A percentile compares a stretch with the other conserved stretches of the same genome.
phyloP scores from a whole-genome alignment of 2,329 filamentous ascomycete species.

The Exophiala viscosa region DNA sequence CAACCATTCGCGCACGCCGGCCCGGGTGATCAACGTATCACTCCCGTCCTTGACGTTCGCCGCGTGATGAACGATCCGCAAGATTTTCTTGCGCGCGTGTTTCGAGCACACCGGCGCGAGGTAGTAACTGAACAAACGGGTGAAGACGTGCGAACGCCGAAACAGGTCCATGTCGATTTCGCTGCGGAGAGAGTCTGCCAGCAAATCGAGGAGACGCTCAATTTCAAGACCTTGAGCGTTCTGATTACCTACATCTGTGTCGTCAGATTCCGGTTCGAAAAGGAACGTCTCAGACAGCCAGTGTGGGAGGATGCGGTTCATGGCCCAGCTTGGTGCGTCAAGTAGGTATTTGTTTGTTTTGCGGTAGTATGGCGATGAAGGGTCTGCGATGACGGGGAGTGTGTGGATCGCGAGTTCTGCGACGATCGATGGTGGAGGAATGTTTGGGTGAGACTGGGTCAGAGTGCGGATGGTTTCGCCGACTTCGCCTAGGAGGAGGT shows the following conservation, averaged over 20 bases:
- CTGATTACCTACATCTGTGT: conserved; percentile 56
- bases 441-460: conserved; percentile 50
- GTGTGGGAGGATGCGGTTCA: conserved; percentile 53
- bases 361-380: conserved; percentile 76
- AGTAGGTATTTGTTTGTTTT: conserved; percentile 85
- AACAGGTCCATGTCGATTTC: conserved; percentile 46
- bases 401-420: conserved; percentile 68
- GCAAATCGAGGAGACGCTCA: conserved; percentile 45
- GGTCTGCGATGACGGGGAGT: conserved; percentile 67
- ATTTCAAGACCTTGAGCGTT: conserved; percentile 37
- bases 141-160: conserved; percentile 63
- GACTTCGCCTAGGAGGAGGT: conserved; percentile 74
- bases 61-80: conserved; percentile 61
- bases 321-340: conserved; percentile 69
- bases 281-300: conserved; percentile 69
- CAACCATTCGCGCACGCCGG: conserved; percentile 68
- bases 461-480: conserved; percentile 59
- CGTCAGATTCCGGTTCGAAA: conserved; percentile 68
- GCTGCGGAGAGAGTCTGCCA: conserved; percentile 18
- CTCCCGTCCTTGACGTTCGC: conserved; percentile 69
- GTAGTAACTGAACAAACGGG: conserved; percentile 68
- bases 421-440: conserved; percentile 67
- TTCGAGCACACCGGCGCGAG: conserved; percentile 61
- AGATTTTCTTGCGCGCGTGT: conserved; percentile 60
- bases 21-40: conserved; percentile 69